Conservation (phyloP, 2,329 filamentous ascomycete genomes). For the Venturia aucupariae region DNA sequence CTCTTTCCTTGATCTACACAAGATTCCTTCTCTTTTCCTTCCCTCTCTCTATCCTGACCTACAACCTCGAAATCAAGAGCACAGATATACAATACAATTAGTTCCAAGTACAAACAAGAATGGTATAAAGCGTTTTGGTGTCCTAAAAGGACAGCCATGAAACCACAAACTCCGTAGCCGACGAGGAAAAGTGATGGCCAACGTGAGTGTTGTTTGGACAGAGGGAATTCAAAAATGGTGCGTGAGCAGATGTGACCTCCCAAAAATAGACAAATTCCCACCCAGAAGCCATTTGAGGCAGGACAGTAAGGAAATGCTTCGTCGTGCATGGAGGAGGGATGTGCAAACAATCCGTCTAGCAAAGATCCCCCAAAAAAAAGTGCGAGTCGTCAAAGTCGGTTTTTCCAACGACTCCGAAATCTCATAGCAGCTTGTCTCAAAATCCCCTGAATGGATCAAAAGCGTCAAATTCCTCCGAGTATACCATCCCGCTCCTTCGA, state of each 20-base stretch:
- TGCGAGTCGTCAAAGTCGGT: neutral
- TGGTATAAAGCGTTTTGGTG: neutral
- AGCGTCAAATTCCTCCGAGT: conserved; percentile 26
- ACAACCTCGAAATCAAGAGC: neutral
- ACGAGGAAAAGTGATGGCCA: neutral
- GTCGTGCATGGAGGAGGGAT: neutral
- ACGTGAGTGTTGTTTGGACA: neutral
- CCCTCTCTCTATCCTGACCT: neutral
- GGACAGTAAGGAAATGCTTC: neutral
- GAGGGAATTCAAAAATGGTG: neutral
- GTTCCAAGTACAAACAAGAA: conserved; percentile 2
- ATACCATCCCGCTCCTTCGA: conserved; percentile 14
- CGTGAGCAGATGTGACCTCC: neutral
- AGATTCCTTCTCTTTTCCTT: neutral
- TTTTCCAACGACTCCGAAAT: neutral
- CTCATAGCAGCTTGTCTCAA: conserved; percentile 14
- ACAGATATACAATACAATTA: conserved; percentile 7
- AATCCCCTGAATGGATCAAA: conserved; percentile 35
- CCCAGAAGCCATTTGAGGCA: too few relatives aligned
- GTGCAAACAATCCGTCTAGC: neutral
- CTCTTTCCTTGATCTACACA: neutral
- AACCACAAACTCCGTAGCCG: neutral
- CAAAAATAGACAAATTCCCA: neutral
- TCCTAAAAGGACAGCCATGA: neutral
- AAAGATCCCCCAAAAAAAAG: neutral